These are phyloP conservation scores for Gentiana macrophylla DNA, from an alignment of 257 asterid species.

Conservation along the genomic window DNA sequence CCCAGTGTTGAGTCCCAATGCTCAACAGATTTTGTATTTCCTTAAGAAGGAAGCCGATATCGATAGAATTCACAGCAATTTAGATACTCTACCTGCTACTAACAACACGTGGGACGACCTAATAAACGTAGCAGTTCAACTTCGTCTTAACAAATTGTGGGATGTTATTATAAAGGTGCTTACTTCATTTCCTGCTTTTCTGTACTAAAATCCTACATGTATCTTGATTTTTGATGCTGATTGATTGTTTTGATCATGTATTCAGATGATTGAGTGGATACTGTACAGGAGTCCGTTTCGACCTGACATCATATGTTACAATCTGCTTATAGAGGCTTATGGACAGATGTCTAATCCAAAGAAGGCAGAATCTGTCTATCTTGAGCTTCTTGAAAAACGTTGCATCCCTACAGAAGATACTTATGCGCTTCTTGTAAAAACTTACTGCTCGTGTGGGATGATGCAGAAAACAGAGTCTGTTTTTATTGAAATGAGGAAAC, in stretches of 20 bases:
- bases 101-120: constrained; percentile 75
- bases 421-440: constrained; percentile 68
- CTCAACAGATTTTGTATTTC: constrained; percentile 52
- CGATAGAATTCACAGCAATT: constrained; percentile 44
- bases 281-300: constrained; percentile 53
- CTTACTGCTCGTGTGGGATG: constrained; percentile 51
- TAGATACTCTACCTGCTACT: constrained; percentile 56
- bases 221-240: not conserved
- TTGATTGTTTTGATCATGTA: constrained; percentile 9
- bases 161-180: constrained; percentile 49
- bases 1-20: constrained; percentile 80
- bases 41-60: constrained; percentile 40
- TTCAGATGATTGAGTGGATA: constrained; percentile 79
- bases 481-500: constrained; percentile 52
- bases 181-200: not conserved
- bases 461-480: constrained; percentile 65
- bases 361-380: constrained; percentile 63
- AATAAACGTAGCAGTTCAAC: constrained; percentile 61
- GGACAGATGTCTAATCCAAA: constrained; percentile 42
- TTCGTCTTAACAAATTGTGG: constrained; percentile 75
- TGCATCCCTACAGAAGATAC: constrained; percentile 88
- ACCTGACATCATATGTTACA: constrained; percentile 73
- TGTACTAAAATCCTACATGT: not conserved
- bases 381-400: constrained; percentile 54
- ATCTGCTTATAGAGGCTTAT: constrained; percentile 78